phyloP scores from a whole-genome alignment of 306 rosid species.

The Vicia sativa region DNA sequence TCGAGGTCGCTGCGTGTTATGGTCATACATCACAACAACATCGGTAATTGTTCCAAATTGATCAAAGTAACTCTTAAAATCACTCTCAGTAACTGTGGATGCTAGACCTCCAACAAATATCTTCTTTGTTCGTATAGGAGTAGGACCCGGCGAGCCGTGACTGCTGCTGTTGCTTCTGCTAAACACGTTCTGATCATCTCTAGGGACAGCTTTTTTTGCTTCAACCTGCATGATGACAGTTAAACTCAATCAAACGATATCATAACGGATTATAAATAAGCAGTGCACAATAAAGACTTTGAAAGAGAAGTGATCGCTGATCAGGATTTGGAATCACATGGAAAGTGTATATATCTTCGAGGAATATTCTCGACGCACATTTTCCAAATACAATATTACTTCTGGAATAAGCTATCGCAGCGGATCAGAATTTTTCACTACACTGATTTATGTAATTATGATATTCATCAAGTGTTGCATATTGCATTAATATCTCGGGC shows the following conservation, averaged over 20 bases:
- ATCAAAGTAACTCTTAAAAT: constrained; percentile 60
- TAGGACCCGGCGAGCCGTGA: constrained; percentile 56
- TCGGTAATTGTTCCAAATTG: constrained; percentile 63
- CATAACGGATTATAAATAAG: constrained; percentile 6
- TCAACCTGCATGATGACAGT: constrained; percentile 50
- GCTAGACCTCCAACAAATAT: constrained; percentile 63
- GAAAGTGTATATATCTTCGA: no score
- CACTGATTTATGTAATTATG: constrained; percentile 4
- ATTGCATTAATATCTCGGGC: constrained; percentile 22
- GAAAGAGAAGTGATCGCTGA: no score
- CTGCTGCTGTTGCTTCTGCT: constrained; percentile 52
- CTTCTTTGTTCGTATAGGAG: constrained; percentile 56
- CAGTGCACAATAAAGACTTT: no score
- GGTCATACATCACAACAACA: constrained; percentile 66
- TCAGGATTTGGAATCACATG: no score
- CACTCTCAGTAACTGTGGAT: constrained; percentile 56
- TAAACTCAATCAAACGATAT: constrained; percentile 21
- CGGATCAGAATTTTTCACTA: not conserved
- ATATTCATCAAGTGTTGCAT: constrained; percentile 7
- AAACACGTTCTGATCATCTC: constrained; percentile 58
- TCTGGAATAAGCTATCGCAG: constrained; percentile 16
- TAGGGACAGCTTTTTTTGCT: constrained; percentile 64
- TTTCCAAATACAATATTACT: constrained; percentile 19
- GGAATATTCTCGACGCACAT: not conserved
- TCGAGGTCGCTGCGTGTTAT: constrained; percentile 59